These are phyloP conservation scores for Fusarium protoensiforme DNA, from an alignment of 2,329 filamentous ascomycete genomes.

Conservation along the genomic window DNA sequence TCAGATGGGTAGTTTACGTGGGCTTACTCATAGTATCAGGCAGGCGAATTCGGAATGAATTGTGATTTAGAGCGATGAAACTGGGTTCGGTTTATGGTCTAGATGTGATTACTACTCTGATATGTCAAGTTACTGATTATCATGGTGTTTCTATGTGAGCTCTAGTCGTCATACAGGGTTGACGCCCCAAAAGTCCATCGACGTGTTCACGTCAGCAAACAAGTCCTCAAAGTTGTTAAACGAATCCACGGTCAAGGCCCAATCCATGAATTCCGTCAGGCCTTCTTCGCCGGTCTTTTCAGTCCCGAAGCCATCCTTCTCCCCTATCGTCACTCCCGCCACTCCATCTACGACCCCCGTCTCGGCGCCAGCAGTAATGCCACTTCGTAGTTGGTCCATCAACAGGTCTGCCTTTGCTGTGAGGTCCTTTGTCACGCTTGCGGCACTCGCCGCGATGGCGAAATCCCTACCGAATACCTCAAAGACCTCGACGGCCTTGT, in stretches of 20 bases:
- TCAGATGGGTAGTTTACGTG: constrained; percentile 22
- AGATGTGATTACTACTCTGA: neutral
- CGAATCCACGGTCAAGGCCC: constrained; percentile 42
- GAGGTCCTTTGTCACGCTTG: constrained; percentile 49
- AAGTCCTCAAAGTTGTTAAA: constrained; percentile 41
- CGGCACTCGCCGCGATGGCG: constrained; percentile 52
- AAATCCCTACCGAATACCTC: constrained; percentile 52
- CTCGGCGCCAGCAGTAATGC: constrained; percentile 8
- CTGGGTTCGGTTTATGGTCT: neutral
- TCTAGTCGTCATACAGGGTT: neutral
- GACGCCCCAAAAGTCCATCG: constrained; percentile 10
- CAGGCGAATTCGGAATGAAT: constrained; percentile 25
- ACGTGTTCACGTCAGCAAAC: constrained; percentile 26
- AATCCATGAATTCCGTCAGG: constrained; percentile 42
- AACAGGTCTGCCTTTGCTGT: constrained; percentile 36
- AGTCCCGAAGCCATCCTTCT: neutral
- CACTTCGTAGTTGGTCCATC: constrained; percentile 9
- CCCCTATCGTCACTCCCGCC: neutral
- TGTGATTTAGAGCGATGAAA: constrained; percentile 20
- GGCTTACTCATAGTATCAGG: constrained; percentile 11
- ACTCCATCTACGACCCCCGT: neutral
- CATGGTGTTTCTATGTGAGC: neutral
- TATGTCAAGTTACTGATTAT: neutral
- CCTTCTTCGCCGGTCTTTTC: constrained; percentile 11
- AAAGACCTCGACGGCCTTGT: constrained; percentile 53